These are phyloP conservation scores for Xylariales sp. DNA, from an alignment of 2,329 filamentous ascomycete genomes.

Conservation along the genomic window DNA sequence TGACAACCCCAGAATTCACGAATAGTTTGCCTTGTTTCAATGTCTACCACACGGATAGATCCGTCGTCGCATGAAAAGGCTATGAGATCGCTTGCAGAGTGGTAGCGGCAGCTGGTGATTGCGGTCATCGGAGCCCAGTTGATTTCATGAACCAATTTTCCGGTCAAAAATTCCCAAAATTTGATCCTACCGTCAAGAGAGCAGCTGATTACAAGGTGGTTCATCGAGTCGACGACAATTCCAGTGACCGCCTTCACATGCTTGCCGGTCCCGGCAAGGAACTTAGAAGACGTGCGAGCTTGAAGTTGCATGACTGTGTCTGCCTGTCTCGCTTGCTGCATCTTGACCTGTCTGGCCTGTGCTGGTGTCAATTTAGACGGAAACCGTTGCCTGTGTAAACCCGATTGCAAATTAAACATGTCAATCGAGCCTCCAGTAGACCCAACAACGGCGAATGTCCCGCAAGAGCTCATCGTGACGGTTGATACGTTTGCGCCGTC, in stretches of 20 bases:
- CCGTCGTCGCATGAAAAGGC: slow-evolving; percentile 91
- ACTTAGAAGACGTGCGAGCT: slow-evolving; percentile 56
- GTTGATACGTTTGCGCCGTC: slow-evolving; percentile 86
- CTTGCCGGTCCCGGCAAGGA: slow-evolving; percentile 70
- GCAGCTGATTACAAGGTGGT: slow-evolving; percentile 86
- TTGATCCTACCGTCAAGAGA: slow-evolving; percentile 92
- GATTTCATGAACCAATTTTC: slow-evolving; percentile 81
- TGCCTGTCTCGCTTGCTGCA: slow-evolving; percentile 69
- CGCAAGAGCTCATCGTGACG: slow-evolving; percentile 89
- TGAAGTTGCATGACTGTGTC: slow-evolving; percentile 69
- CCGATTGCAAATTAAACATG: slow-evolving; percentile 97
- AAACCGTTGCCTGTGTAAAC: slow-evolving; percentile 86
- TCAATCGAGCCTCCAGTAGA: slow-evolving; percentile 86
- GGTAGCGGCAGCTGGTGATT: slow-evolving; percentile 82
- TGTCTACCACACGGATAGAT: slow-evolving; percentile 88
- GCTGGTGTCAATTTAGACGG: slow-evolving; percentile 81
- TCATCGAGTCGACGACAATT: slow-evolving; percentile 87
- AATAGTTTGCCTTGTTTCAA: slow-evolving; percentile 89
- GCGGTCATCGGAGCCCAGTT: slow-evolving; percentile 83
- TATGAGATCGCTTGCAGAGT: slow-evolving; percentile 83
- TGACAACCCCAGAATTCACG: slow-evolving; percentile 90
- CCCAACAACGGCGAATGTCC: slow-evolving; percentile 91
- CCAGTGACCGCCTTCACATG: slow-evolving; percentile 88
- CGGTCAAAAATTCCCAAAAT: slow-evolving; percentile 96
- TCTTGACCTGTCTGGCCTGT: slow-evolving; percentile 80